phyloP scores from a whole-genome alignment of 2,329 filamentous ascomycete species.

The Albophoma yamanashiensis region DNA sequence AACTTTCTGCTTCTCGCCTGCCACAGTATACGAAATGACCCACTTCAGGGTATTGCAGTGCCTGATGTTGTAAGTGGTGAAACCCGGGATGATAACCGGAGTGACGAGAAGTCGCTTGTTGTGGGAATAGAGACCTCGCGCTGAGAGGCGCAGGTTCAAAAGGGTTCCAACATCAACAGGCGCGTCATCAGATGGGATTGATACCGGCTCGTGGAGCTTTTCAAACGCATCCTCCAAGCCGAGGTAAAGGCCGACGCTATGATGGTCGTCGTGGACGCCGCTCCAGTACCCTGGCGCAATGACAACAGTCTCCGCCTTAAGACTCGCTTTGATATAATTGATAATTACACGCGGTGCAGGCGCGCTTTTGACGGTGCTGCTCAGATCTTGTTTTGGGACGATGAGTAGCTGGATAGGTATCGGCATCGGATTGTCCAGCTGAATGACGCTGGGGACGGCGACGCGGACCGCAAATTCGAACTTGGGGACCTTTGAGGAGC shows the following conservation, averaged over 20 bases:
- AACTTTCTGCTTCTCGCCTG: not conserved
- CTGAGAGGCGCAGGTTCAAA: slow-evolving; percentile 1
- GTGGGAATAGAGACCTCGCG: not conserved
- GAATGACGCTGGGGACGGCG: slow-evolving; percentile 16
- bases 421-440: slow-evolving; percentile 13
- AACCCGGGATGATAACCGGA: slow-evolving; percentile 6
- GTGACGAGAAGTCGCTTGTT: not conserved
- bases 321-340: slow-evolving; percentile 5
- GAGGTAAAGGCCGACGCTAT: not conserved
- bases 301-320: slow-evolving; percentile 7
- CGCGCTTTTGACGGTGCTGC: slow-evolving; percentile 6
- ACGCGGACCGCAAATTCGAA: slow-evolving; percentile 16
- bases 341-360: slow-evolving; percentile 7
- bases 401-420: slow-evolving; percentile 12
- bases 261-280: not conserved
- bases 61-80: slow-evolving; percentile 15
- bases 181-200: slow-evolving; percentile 1
- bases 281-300: slow-evolving; percentile 5
- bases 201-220: not conserved
- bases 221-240: slow-evolving; percentile 1
- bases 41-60: slow-evolving; percentile 12
- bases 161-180: slow-evolving; percentile 3
- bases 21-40: not conserved
- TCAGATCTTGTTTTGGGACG: slow-evolving; percentile 5
- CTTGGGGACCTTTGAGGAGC: slow-evolving; percentile 19